Evolutionary conservation across 2,329 filamentous ascomycete genomes (phyloP), one percentile per base, ranked within the genome.

Genomic region (Thelonectria olida): DNA sequence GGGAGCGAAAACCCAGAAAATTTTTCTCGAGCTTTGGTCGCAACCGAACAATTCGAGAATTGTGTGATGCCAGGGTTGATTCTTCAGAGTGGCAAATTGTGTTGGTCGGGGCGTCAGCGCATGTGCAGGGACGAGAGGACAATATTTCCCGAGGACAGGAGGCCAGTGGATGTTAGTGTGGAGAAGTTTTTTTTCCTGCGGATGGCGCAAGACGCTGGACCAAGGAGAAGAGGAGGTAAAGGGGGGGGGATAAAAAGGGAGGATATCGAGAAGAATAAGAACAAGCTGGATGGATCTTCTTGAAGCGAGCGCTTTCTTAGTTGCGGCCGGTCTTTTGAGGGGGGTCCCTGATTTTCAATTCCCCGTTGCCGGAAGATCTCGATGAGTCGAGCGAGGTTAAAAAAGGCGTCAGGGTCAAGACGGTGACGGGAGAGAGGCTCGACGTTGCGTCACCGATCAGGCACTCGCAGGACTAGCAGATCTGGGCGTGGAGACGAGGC

Each of bases 121-220:
- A 66, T 71, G 69, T 72, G 69, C 69, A 67, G 64, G 62, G 67
- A 72, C 69, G 60, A 72, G 61, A 71, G 67, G 68, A 64, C 47
- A 41, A 65, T 49, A 71, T 69, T 70, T 61, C 66, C 67, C 67
- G 64, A 66, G 53, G 51, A 41, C 59, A 57, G 54, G 57, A 42
- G 38, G 23, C 44, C 50, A 22, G 56, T 54, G 56, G 50, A 48
- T 53, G 56, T 54, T 54, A 25, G 51, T 50, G 57, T 60, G 57
- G 57, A 49, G 50, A 54, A 28, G 4, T 53, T 47, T 55, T 55
- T 54, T 51, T 54, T 45, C 31, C 36, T 52, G 52, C 49, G 61
- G 48, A 63, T 65, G 56, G 55, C 36, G 28, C 47, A 44, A 49
- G 48, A 42, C 20, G 44, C 64, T 51, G 63, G 57, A 63, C 52